A percentile compares a stretch with the other conserved stretches of the same genome.
Evolutionary conservation across 257 asterid genomes (phyloP).

Genomic region (Haberlea rhodopensis): DNA sequence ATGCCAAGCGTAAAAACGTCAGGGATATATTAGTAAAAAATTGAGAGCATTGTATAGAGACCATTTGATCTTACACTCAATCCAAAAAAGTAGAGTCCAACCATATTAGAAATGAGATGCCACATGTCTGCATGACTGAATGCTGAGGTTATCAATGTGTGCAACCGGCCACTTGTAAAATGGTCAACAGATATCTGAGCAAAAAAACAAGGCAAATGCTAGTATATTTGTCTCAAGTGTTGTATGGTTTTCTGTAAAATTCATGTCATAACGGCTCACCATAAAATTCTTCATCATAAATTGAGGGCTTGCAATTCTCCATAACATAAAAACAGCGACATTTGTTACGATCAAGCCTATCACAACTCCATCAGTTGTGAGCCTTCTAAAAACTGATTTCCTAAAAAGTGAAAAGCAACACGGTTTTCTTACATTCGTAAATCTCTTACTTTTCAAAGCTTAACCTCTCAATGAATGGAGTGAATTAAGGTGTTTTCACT

Average conservation of each 20-base stretch:
- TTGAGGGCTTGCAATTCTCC: slow-evolving; percentile 52
- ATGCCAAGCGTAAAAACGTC: slow-evolving; percentile 8
- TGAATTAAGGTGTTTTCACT: not conserved
- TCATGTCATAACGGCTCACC: slow-evolving; percentile 39
- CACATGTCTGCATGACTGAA: slow-evolving; percentile 65
- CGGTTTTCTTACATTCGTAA: slow-evolving; percentile 1
- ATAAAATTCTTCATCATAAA: slow-evolving; percentile 80
- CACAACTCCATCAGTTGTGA: slow-evolving; percentile 67
- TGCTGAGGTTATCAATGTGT: slow-evolving; percentile 79
- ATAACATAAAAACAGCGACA: slow-evolving; percentile 65
- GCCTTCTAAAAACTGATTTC: slow-evolving; percentile 48
- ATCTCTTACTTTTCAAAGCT: slow-evolving; percentile 15
- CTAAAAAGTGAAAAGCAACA: slow-evolving; percentile 33
- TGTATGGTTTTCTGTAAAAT: slow-evolving; percentile 7
- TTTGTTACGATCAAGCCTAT: slow-evolving; percentile 60
- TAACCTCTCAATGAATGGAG: not conserved
- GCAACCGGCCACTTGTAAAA: slow-evolving; percentile 71
- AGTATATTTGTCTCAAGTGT: slow-evolving; percentile 8
- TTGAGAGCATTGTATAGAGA: slow-evolving; percentile 4
- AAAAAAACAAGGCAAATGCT: slow-evolving; percentile 21
- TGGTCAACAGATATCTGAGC: slow-evolving; percentile 77
- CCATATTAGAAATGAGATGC: slow-evolving; percentile 71
- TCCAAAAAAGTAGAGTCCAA: slow-evolving; percentile 87
- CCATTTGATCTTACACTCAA: slow-evolving; percentile 56
- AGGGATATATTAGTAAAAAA: slow-evolving; percentile 5